A percentile compares a stretch with the other conserved stretches of the same genome.
phyloP scores from a whole-genome alignment of 1,284 basidiomycete species.

The Ustanciosporium gigantosporum region DNA sequence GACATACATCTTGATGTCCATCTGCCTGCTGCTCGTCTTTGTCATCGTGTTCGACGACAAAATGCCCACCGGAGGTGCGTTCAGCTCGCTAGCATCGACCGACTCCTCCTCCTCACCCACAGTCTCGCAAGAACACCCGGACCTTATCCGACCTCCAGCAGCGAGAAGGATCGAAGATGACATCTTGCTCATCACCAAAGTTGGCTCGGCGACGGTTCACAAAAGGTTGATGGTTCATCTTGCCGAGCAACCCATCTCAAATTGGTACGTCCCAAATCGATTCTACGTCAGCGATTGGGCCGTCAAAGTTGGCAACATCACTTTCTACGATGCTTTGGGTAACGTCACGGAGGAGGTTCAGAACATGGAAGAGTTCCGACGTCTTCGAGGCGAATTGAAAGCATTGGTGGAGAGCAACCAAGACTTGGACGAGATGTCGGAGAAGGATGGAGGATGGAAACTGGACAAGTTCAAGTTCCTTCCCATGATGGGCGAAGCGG shows the following conservation, averaged over 20 bases:
- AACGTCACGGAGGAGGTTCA: constrained; percentile 18
- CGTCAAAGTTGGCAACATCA: constrained; percentile 9
- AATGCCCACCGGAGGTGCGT: too few species aligned
- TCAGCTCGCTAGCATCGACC: background rate
- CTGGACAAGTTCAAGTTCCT: constrained; percentile 47
- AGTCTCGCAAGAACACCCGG: background rate
- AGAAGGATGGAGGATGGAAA: constrained; percentile 30
- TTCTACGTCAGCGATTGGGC: constrained; percentile 29
- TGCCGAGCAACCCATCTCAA: constrained; percentile 1
- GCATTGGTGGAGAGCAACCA: constrained; percentile 7
- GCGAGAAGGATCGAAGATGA: constrained; percentile 34
- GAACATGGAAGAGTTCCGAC: constrained; percentile 3
- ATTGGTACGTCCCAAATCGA: constrained; percentile 10
- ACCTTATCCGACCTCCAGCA: background rate
- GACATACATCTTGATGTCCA: constrained; percentile 4
- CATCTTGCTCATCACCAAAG: constrained; percentile 35
- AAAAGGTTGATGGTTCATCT: constrained; percentile 23
- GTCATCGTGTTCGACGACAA: constrained; percentile 1
- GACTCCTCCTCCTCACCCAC: background rate
- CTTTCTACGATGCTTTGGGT: constrained; percentile 19
- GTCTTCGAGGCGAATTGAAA: constrained; percentile 4
- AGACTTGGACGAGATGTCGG: constrained; percentile 3
- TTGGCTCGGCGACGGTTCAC: constrained; percentile 25
- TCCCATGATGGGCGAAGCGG: constrained; percentile 30
- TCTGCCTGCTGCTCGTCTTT: constrained; percentile 6